Evolutionary conservation across 108 stramenopile species (phyloP).

Genomic region (Nitzschia sp.): DNA sequence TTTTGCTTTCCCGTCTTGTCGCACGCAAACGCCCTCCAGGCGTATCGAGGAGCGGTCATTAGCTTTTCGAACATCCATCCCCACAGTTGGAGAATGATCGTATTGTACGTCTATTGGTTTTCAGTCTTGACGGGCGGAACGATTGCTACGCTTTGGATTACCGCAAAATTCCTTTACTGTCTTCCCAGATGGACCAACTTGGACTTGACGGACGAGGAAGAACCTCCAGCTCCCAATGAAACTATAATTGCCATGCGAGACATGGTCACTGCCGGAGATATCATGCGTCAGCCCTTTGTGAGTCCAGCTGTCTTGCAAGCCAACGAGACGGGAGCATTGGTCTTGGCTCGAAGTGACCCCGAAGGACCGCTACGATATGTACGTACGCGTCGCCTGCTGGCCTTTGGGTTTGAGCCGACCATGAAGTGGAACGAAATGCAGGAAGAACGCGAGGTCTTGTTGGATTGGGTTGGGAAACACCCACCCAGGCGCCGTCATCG

Average conservation of each 20-base stretch:
- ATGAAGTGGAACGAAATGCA: slow-evolving; percentile 61
- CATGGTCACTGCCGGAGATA: slow-evolving; percentile 66
- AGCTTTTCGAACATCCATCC: slow-evolving; percentile 58
- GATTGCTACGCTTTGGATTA: slow-evolving; percentile 60
- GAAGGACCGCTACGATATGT: slow-evolving; percentile 47
- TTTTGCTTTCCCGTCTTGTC: slow-evolving; percentile 76
- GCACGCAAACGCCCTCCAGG: slow-evolving; percentile 79
- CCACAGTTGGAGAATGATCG: slow-evolving; percentile 37
- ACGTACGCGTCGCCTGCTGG: slow-evolving; percentile 59
- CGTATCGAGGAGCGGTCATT: slow-evolving; percentile 69
- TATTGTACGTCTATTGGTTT: slow-evolving; percentile 67
- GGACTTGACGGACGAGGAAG: slow-evolving; percentile 58
- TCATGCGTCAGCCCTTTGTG: slow-evolving; percentile 61
- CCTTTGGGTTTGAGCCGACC: slow-evolving; percentile 81
- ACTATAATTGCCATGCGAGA: slow-evolving; percentile 57
- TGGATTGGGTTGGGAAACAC: slow-evolving; percentile 56
- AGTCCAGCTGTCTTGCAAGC: slow-evolving; percentile 81
- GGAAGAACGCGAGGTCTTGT: slow-evolving; percentile 57
- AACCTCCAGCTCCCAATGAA: slow-evolving; percentile 75
- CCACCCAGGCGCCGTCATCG: slow-evolving; percentile 45
- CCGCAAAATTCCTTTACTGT: slow-evolving; percentile 55
- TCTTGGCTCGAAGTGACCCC: slow-evolving; percentile 45
- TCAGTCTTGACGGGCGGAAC: slow-evolving; percentile 54
- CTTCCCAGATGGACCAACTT: slow-evolving; percentile 70
- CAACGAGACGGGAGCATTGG: slow-evolving; percentile 73